Evolutionary conservation across 306 rosid genomes (phyloP), one percentile per base, ranked within the genome.

Genomic region (Arachis stenosperma): DNA sequence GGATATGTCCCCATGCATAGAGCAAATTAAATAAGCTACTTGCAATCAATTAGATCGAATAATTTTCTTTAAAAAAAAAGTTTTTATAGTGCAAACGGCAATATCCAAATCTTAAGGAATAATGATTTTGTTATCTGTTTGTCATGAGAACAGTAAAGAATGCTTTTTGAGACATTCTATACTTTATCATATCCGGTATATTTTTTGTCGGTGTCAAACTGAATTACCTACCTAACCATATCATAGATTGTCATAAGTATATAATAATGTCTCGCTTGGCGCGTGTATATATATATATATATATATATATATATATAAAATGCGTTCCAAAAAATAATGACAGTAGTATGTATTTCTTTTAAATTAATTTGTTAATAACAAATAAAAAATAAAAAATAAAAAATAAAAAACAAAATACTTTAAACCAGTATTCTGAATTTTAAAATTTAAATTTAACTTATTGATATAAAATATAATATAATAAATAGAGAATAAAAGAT

Each of bases 161-260:
- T 57, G 58, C 1, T 11, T 56, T 46, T 47, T 47, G 46, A 75
- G 70, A 74, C 37, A 47, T 68, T 54, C 47, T 22, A 14, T 9
- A 9, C 55, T 65, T 70, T 76, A 33, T 61, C 46, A 55, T 59
- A 33, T 61, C 54, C 29, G 73, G 77, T 67, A 46, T 40, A 46
- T 40, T 33, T 27, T 40, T 33, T 27, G 58, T 56, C 27, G 33
- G 55, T 61, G 70, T 69, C 76, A 78, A 78, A 82, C 85, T 13
- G 80, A 82, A 82, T 69, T 73, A 78, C 85, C 74, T 82, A 77
- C 79, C 82, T 33, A 33, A 63, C 65, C 56, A 12, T 42, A 40
- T 63, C 67, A 73, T 78, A 47, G 1, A 22, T 22, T 22, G 27
- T 22, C 27, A 22, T 63, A 40, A 22, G 30, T 37, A 30, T 29